Conservation (phyloP, 306 rosid species). For the Cucumis melo region DNA sequence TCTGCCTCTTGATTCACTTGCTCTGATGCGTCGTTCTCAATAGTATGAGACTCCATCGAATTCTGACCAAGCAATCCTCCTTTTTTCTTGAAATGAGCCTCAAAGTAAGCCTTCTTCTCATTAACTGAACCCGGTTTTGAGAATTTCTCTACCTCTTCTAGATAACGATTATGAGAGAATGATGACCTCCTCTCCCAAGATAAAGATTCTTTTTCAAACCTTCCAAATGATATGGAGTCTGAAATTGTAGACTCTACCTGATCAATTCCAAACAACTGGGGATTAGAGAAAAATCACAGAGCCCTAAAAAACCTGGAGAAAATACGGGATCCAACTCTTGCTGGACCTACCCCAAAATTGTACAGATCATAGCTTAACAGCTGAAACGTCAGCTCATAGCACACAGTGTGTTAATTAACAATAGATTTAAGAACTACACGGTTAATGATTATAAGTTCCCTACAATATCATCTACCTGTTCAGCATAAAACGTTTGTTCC, state of each 20-base stretch:
- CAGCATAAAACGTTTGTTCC: background rate
- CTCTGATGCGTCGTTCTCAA: constrained; percentile 28
- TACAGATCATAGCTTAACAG: background rate
- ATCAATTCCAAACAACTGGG: constrained; percentile 19
- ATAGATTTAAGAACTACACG: background rate
- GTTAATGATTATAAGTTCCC: background rate
- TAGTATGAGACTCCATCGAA: constrained; percentile 12
- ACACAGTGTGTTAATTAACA: background rate
- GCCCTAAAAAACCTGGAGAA: background rate
- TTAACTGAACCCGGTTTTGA: constrained; percentile 60
- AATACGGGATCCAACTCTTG: background rate
- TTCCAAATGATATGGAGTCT: constrained; percentile 78
- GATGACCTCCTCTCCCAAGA: constrained; percentile 77
- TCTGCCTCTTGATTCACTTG: constrained; percentile 21
- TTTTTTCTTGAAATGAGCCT: constrained; percentile 72
- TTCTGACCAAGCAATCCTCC: constrained; percentile 28
- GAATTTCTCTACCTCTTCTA: constrained; percentile 73
- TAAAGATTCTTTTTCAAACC: constrained; percentile 52
- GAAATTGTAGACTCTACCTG: constrained; percentile 65
- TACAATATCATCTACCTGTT: background rate
- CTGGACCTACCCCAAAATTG: background rate
- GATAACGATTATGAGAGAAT: constrained; percentile 57
- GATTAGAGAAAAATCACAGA: background rate
- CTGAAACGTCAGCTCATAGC: background rate
- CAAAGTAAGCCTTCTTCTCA: constrained; percentile 58